Percentiles rank a stretch among this genome's conserved stretches.
Conservation (phyloP, 192 early-diverging fungal genomes). For the Geranomyces variabilis region DNA sequence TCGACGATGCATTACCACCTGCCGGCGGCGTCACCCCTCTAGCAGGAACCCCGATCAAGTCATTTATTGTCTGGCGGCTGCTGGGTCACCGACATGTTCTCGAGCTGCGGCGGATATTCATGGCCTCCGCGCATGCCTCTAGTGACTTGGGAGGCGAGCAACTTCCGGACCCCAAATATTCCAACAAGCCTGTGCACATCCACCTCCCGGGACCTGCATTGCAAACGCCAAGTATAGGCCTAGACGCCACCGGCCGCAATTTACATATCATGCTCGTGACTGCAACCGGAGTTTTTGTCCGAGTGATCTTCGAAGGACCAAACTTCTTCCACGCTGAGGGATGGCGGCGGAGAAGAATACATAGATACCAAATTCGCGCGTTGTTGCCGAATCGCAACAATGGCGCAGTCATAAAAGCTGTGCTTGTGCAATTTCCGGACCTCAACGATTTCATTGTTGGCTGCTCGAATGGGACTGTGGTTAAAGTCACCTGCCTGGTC, state of each 20-base stretch:
- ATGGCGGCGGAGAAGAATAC: conserved; percentile 3
- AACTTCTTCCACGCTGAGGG: conserved; percentile 27
- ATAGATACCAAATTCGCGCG: conserved; percentile 10
- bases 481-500: neutral
- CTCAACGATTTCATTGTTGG: conserved; percentile 25
- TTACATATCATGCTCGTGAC: conserved; percentile 26
- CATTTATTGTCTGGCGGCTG: conserved; percentile 28
- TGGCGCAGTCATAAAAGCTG: neutral
- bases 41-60: neutral
- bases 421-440: conserved; percentile 25
- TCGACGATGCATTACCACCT: conserved; percentile 10
- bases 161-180: neutral
- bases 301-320: conserved; percentile 9
- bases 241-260: neutral
- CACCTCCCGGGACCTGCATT: neutral
- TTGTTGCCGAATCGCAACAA: conserved; percentile 1
- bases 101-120: conserved; percentile 29
- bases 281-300: conserved; percentile 1
- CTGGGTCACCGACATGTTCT: conserved; percentile 21
- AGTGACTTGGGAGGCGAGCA: neutral
- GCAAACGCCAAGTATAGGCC: conserved; percentile 20
- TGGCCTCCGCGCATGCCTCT: conserved; percentile 3
- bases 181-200: conserved; percentile 24
- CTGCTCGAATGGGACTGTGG: conserved; percentile 27
- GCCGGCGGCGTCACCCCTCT: conserved; percentile 15